Percentiles rank a stretch among this genome's conserved stretches.
These are phyloP conservation scores for Alternaria incomplexa DNA, from an alignment of 2,329 filamentous ascomycete species.

Conservation along the genomic window DNA sequence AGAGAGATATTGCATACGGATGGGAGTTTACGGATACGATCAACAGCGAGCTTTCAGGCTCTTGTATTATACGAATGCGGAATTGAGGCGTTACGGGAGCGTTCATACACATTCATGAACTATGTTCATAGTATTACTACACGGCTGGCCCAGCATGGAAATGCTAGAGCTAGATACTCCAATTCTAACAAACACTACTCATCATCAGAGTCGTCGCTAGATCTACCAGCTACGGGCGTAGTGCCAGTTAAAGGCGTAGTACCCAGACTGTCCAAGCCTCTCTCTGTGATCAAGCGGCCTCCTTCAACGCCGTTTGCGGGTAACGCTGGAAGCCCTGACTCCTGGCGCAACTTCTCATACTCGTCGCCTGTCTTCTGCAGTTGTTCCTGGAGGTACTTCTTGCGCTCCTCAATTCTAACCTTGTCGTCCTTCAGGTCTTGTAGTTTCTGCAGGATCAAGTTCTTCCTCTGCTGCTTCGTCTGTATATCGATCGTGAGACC, in stretches of 20 bases:
- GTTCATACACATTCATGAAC: neutral
- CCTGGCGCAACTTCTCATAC: constrained; percentile 65
- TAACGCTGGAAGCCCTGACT: constrained; percentile 51
- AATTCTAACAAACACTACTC: constrained; percentile 27
- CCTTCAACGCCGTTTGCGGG: constrained; percentile 36
- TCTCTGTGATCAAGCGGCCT: constrained; percentile 36
- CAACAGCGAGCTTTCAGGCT: neutral
- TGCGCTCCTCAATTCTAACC: constrained; percentile 69
- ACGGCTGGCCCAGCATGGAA: constrained; percentile 1
- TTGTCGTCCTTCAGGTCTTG: constrained; percentile 73
- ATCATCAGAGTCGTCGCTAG: constrained; percentile 33
- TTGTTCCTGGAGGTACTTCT: constrained; percentile 79
- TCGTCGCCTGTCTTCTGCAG: constrained; percentile 80
- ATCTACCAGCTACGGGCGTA: constrained; percentile 35
- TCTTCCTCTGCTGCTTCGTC: constrained; percentile 66
- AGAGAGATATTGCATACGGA: neutral
- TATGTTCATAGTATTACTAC: constrained; percentile 7
- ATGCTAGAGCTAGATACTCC: neutral
- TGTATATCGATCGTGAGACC: constrained; percentile 67
- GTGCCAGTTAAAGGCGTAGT: constrained; percentile 45
- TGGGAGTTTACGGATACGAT: neutral
- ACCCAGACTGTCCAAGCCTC: constrained; percentile 46
- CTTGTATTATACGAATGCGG: neutral
- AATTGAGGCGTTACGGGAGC: neutral
- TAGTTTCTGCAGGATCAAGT: constrained; percentile 66